Conservation (phyloP, 768 basidiomycete genomes). For the Saitozyma sp. region DNA sequence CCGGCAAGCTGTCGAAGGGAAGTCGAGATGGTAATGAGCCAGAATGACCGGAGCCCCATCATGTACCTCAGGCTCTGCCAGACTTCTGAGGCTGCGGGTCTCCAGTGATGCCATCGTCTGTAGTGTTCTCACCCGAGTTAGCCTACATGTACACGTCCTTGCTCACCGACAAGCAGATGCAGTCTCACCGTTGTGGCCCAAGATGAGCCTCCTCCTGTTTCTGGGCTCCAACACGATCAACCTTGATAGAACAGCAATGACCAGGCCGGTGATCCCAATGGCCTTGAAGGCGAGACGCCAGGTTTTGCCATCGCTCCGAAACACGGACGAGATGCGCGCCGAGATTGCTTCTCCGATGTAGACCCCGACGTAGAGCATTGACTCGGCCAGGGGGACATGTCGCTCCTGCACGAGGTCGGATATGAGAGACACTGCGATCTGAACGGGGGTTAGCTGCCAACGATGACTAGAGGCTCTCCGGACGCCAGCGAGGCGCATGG, state of each 20-base stretch:
- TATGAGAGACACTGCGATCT: conserved; percentile 14
- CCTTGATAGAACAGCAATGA: conserved; percentile 4
- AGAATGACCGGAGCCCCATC: conserved; percentile 11
- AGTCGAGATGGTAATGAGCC: conserved; percentile 5
- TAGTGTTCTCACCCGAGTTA: too few species aligned
- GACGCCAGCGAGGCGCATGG: too few species aligned
- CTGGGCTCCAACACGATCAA: conserved; percentile 1
- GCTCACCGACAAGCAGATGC: too few species aligned
- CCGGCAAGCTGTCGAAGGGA: conserved; percentile 8
- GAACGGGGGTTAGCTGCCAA: background rate
- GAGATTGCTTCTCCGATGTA: conserved; percentile 14
- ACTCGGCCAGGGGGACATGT: conserved; percentile 1
- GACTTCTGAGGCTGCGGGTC: too few species aligned
- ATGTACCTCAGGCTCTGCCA: conserved; percentile 3
- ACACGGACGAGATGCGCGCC: conserved; percentile 5
- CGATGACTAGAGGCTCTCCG: too few species aligned
- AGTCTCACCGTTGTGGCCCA: background rate
- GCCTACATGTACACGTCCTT: too few species aligned
- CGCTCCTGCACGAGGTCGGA: conserved; percentile 5
- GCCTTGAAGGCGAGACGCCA: conserved; percentile 10
- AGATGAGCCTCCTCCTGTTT: conserved; percentile 5
- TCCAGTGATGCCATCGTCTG: too few species aligned
- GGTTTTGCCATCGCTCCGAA: conserved; percentile 3
- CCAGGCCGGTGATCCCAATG: conserved; percentile 10
- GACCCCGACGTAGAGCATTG: conserved; percentile 9